Evolutionary conservation across 805 yeast species (phyloP).

Genomic region (Priceomyces carsonii): DNA sequence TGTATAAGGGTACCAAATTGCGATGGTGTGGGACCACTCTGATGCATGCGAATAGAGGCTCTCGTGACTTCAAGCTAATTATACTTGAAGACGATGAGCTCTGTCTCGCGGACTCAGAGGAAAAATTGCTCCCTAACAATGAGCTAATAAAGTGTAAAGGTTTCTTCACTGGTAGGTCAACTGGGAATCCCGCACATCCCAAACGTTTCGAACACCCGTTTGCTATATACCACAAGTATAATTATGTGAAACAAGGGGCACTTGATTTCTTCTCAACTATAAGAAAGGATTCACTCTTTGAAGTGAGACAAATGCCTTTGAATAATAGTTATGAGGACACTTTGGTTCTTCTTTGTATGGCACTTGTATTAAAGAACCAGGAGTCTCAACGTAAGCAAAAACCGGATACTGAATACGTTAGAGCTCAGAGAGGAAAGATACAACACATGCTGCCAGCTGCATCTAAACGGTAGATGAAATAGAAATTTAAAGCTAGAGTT

Average conservation of each 20-base stretch:
- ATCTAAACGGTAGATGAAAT: no score
- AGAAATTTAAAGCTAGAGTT: no score
- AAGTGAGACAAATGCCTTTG: conserved; percentile 3
- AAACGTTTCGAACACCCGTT: conserved; percentile 1
- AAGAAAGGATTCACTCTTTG: conserved; percentile 7
- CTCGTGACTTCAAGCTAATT: conserved; percentile 8
- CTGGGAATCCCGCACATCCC: conserved; percentile 2
- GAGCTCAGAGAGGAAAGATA: no score
- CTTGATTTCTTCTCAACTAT: conserved; percentile 1
- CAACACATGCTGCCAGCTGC: no score
- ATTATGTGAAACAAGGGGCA: neutral
- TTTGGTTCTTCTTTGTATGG: conserved; percentile 9
- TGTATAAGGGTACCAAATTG: conserved; percentile 11
- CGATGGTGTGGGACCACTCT: conserved; percentile 11
- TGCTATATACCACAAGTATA: conserved; percentile 4
- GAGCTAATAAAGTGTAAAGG: conserved; percentile 5
- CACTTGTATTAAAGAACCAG: conserved; percentile 9
- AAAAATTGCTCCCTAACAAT: conserved; percentile 6
- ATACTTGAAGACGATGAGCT: conserved; percentile 10
- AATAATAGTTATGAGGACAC: conserved; percentile 4
- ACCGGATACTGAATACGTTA: no score
- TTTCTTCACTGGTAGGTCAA: conserved; percentile 2
- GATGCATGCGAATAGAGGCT: neutral
- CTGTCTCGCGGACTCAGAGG: conserved; percentile 7
- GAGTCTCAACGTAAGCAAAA: conserved; percentile 5